Evolutionary conservation across 148 eudicot genomes (phyloP).

Genomic region (Camellia lanceoleosa): DNA sequence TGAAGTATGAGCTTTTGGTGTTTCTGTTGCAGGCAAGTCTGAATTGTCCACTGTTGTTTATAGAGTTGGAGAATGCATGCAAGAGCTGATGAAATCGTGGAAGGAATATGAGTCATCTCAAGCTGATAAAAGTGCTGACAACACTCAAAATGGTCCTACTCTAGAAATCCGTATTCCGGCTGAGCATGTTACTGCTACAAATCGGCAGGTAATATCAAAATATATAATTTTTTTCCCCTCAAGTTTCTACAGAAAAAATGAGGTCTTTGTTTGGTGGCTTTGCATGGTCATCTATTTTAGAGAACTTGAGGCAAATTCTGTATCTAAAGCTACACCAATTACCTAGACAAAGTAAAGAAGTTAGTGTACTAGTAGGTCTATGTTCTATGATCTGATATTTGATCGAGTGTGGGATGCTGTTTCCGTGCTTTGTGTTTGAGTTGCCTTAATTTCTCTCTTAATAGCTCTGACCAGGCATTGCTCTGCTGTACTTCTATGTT

Average conservation of each 20-base stretch:
- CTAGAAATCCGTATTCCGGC: constrained; percentile 87
- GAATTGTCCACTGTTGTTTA: constrained; percentile 65
- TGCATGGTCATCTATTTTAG: neutral
- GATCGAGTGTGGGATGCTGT: neutral
- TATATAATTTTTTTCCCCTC: neutral
- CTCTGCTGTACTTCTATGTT: neutral
- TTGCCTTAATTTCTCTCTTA: neutral
- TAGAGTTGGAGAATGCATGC: constrained; percentile 89
- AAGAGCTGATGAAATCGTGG: constrained; percentile 82
- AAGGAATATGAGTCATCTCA: constrained; percentile 66
- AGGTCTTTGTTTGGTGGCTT: neutral
- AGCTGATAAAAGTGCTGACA: constrained; percentile 50
- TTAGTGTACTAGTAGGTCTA: neutral
- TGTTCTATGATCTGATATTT: constrained; percentile 1
- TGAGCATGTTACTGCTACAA: constrained; percentile 91
- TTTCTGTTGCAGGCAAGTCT: constrained; percentile 58
- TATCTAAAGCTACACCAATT: neutral
- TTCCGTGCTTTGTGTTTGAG: neutral
- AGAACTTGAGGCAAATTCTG: neutral
- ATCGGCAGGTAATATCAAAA: constrained; percentile 72
- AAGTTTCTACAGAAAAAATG: neutral
- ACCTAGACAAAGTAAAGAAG: neutral
- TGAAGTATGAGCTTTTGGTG: constrained; percentile 2
- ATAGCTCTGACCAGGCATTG: neutral
- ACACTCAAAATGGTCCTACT: constrained; percentile 64